Percentiles rank a stretch among this genome's conserved stretches.
These are phyloP conservation scores for Letharia lupina DNA, from an alignment of 495 filamentous ascomycete species.

Conservation along the genomic window DNA sequence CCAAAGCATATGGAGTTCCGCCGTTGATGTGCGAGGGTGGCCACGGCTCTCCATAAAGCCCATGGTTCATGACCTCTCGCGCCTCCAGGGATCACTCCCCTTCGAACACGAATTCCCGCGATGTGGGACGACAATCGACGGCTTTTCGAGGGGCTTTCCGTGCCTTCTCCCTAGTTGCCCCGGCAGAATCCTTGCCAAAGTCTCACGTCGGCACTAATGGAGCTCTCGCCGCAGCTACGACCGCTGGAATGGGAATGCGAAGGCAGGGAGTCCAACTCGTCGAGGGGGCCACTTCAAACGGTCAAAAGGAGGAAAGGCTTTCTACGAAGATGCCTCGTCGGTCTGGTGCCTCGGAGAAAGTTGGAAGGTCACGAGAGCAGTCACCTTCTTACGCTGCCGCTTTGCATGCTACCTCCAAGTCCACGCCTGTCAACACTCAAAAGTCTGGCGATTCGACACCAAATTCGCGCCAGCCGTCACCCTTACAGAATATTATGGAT, in stretches of 20 bases:
- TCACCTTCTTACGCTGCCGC: conserved; percentile 50
- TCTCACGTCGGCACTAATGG: conserved; percentile 29
- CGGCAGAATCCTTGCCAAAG: conserved; percentile 8
- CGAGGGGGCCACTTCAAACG: not conserved
- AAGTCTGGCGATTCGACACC: not conserved
- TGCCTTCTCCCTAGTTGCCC: conserved; percentile 18
- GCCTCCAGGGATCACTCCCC: conserved; percentile 3
- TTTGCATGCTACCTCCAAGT: conserved; percentile 47
- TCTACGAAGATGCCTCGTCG: not conserved
- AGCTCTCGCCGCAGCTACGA: conserved; percentile 44
- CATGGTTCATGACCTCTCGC: conserved; percentile 16
- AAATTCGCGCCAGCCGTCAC: not conserved
- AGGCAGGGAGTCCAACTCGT: conserved; percentile 19
- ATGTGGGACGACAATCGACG: conserved; percentile 18
- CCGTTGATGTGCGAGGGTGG: not conserved
- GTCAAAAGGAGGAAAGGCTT: conserved; percentile 8
- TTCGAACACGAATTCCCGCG: not conserved
- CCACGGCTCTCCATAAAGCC: not conserved
- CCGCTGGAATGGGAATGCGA: conserved; percentile 25
- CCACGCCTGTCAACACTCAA: conserved; percentile 29
- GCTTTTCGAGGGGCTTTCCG: conserved; percentile 20
- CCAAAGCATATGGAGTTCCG: not conserved
- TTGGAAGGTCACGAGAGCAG: conserved; percentile 22
- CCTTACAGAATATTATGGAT: not conserved
- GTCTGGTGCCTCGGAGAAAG: not conserved